Evolutionary conservation across 2,329 filamentous ascomycete genomes (phyloP), one percentile per base, ranked within the genome.

Genomic region (Mycosphaerelloides madeirae): DNA sequence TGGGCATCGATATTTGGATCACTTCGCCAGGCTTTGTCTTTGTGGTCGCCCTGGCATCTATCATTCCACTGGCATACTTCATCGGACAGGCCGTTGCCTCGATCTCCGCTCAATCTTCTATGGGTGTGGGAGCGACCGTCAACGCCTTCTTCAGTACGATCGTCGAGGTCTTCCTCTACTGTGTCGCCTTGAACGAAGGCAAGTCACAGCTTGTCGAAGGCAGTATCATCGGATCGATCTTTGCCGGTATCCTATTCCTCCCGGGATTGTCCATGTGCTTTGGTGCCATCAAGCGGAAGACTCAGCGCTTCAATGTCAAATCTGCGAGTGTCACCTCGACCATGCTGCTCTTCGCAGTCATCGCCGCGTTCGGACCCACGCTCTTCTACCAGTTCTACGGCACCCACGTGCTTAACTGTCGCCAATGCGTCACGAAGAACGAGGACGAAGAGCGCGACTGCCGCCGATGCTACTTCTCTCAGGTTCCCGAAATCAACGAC

Each of bases 331-430:
- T 97, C 28, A 97, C 91, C 1, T 96, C 90, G 2, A 98, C 93
- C 0, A 98, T 98, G 93, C 72, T 98, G 44, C 76, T 98, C 8
- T 98, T 98, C 64, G 91, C 93, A 18, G 86, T 95, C 31, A 93
- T 98, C 57, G 91, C 87, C 50, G 88, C 91, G 7, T 98, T 98
- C 67, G 85, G 91, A 0, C 93, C 93, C 2, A 98, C 93, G 0
- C 72, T 98, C 12, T 98, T 98, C 70, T 98, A 97, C 68, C 91
- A 98, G 63, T 95, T 98, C 52, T 97, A 97, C 66, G 94, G 93
- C 56, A 95, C 89, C 38, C 93, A 98, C 63, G 89, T 98, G 69
- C 78, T 98, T 41, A 93, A 88, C 60, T 98, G 93, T 62, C 79
- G 73, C 50, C 66, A 74, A 46, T 84, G 80, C 61, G 31, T 58